These are phyloP conservation scores for Fusarium floridanum DNA, from an alignment of 2,329 filamentous ascomycete genomes.

Conservation along the genomic window DNA sequence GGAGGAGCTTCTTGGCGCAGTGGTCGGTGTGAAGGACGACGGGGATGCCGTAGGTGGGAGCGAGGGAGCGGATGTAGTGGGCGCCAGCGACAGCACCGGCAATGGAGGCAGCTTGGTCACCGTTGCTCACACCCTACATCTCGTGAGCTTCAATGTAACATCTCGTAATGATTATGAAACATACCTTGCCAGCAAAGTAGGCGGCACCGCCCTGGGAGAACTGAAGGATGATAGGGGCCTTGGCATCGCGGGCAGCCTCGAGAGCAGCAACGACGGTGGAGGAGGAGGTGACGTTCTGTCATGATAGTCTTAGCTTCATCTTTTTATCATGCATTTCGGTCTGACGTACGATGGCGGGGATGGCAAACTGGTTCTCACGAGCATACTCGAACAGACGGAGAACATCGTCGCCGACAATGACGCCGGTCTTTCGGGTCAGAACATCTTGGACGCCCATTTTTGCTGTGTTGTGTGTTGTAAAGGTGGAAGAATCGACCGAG, in stretches of 20 bases:
- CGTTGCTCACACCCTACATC: slow-evolving; percentile 78
- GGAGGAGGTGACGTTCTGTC: slow-evolving; percentile 89
- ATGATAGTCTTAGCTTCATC: slow-evolving; percentile 6
- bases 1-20: slow-evolving; percentile 99
- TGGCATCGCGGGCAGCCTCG: slow-evolving; percentile 93
- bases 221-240: slow-evolving; percentile 93
- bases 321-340: background rate
- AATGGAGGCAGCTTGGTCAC: slow-evolving; percentile 87
- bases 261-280: slow-evolving; percentile 83
- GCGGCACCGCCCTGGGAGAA: slow-evolving; percentile 93
- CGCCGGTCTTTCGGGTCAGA: slow-evolving; percentile 65
- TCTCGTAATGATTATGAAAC: slow-evolving; percentile 11
- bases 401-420: slow-evolving; percentile 68
- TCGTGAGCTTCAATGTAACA: slow-evolving; percentile 29
- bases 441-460: slow-evolving; percentile 57
- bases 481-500: slow-evolving; percentile 24
- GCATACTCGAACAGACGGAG: slow-evolving; percentile 87
- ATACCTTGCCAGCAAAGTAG: slow-evolving; percentile 89
- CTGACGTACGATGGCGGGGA: slow-evolving; percentile 77
- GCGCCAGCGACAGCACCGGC: slow-evolving; percentile 89
- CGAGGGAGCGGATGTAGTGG: slow-evolving; percentile 91
- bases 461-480: slow-evolving; percentile 41
- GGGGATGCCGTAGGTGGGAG: slow-evolving; percentile 88
- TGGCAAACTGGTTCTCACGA: slow-evolving; percentile 87
- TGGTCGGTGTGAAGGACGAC: slow-evolving; percentile 97